A percentile compares a stretch with the other conserved stretches of the same genome.
These are phyloP conservation scores for Entonaema liquescens DNA, from an alignment of 495 filamentous ascomycete genomes.

Conservation along the genomic window DNA sequence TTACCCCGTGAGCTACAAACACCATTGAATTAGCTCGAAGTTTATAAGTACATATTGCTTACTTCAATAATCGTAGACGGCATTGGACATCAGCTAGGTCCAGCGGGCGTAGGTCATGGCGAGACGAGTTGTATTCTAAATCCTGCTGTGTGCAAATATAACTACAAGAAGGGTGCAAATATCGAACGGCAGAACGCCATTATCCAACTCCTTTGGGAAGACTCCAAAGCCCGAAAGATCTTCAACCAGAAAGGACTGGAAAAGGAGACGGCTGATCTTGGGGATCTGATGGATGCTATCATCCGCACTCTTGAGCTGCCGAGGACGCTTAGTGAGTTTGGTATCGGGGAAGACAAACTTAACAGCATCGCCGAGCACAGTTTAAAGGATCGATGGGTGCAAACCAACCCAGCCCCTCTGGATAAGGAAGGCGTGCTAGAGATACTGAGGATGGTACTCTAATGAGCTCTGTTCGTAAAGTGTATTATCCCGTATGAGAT, in stretches of 20 bases:
- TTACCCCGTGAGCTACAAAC: not conserved
- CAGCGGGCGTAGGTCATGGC: slow-evolving; percentile 69
- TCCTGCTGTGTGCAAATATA: slow-evolving; percentile 68
- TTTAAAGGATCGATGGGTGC: slow-evolving; percentile 58
- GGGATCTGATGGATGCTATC: slow-evolving; percentile 64
- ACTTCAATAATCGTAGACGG: slow-evolving; percentile 49
- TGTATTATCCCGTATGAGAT: slow-evolving; percentile 6
- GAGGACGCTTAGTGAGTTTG: slow-evolving; percentile 62
- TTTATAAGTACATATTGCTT: not conserved
- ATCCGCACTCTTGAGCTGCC: slow-evolving; percentile 65
- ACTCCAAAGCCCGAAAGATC: slow-evolving; percentile 51
- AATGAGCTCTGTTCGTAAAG: slow-evolving; percentile 29
- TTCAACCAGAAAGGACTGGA: slow-evolving; percentile 51
- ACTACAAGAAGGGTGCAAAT: slow-evolving; percentile 57
- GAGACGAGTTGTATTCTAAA: slow-evolving; percentile 70
- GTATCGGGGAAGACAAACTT: slow-evolving; percentile 62
- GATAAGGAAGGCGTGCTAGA: slow-evolving; percentile 38
- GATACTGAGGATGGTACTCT: slow-evolving; percentile 42
- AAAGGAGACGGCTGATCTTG: slow-evolving; percentile 55
- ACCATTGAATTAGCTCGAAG: not conserved
- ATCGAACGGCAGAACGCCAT: slow-evolving; percentile 57
- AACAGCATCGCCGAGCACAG: slow-evolving; percentile 61
- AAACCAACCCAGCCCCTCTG: slow-evolving; percentile 36
- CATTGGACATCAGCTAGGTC: slow-evolving; percentile 71
- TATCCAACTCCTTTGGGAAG: slow-evolving; percentile 54